A percentile compares a stretch with the other conserved stretches of the same genome.
Evolutionary conservation across 176 grass and related monocot genomes (phyloP).

Genomic region (Rhynchospora pubera): DNA sequence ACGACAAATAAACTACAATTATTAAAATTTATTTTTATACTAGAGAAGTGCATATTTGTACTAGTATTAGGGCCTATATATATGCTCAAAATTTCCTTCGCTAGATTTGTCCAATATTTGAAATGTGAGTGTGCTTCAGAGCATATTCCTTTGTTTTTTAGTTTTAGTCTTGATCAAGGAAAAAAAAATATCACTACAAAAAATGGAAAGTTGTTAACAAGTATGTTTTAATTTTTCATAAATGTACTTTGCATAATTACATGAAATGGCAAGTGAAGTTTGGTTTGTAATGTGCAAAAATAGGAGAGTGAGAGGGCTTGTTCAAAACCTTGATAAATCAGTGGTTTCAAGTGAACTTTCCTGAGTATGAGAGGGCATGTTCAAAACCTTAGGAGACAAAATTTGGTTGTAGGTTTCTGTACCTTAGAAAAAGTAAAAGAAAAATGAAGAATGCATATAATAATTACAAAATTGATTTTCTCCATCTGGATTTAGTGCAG

Average conservation of each 20-base stretch:
- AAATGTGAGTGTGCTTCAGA: neutral
- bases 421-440: neutral
- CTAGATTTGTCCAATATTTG: neutral
- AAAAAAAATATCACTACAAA: neutral
- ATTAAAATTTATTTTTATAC: neutral
- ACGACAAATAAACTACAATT: neutral
- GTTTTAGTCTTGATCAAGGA: neutral
- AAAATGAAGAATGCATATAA: neutral
- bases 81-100: neutral
- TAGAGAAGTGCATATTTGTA: neutral
- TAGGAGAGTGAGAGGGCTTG: neutral
- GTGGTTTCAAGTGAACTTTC: neutral
- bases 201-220: neutral
- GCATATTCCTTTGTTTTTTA: neutral
- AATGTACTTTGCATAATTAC: neutral
- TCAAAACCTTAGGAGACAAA: neutral
- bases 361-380: neutral
- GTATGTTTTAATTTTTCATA: neutral
- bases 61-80: neutral
- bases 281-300: neutral
- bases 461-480: neutral
- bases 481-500: slow-evolving; percentile 14
- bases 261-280: neutral
- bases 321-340: neutral
- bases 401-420: neutral